phyloP scores from a whole-genome alignment of 352 stramenopile genomes.

The Plasmopara viticola region DNA sequence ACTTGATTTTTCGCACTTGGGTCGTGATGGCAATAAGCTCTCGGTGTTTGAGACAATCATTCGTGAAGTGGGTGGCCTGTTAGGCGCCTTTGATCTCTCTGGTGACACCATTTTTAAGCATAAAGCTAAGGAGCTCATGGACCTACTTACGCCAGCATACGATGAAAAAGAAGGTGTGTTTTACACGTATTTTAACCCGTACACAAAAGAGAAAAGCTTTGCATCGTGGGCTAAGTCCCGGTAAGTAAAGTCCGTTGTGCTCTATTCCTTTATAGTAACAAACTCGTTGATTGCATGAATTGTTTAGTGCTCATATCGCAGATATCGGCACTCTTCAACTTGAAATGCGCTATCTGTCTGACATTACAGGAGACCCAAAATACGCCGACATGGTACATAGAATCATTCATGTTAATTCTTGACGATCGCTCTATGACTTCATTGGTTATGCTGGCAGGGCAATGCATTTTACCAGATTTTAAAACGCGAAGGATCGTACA shows the following conservation, averaged over 20 bases:
- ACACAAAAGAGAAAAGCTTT: constrained; percentile 48
- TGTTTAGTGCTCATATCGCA: constrained; percentile 55
- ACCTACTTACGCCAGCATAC: constrained; percentile 88
- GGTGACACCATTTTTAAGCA: constrained; percentile 83
- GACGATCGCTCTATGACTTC: constrained; percentile 2
- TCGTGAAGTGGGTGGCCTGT: constrained; percentile 93
- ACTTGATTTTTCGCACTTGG: constrained; percentile 78
- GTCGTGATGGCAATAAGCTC: constrained; percentile 53
- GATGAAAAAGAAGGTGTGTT: constrained; percentile 87
- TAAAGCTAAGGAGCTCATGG: constrained; percentile 90
- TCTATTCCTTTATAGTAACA: not conserved
- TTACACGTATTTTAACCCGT: constrained; percentile 85
- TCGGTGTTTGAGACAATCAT: constrained; percentile 99
- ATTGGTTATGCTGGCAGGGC: constrained; percentile 26
- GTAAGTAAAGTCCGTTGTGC: constrained; percentile 12
- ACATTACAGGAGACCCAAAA: constrained; percentile 68
- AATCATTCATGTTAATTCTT: not conserved
- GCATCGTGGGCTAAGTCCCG: constrained; percentile 32
- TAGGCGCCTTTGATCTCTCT: constrained; percentile 93
- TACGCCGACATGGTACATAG: constrained; percentile 54
- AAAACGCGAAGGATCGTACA: constrained; percentile 60
- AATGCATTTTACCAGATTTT: constrained; percentile 75
- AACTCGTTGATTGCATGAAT: not conserved
- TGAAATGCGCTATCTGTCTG: constrained; percentile 72
- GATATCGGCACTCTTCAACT: constrained; percentile 83